phyloP scores from a whole-genome alignment of 805 yeast species.

The Pichia nakasei region DNA sequence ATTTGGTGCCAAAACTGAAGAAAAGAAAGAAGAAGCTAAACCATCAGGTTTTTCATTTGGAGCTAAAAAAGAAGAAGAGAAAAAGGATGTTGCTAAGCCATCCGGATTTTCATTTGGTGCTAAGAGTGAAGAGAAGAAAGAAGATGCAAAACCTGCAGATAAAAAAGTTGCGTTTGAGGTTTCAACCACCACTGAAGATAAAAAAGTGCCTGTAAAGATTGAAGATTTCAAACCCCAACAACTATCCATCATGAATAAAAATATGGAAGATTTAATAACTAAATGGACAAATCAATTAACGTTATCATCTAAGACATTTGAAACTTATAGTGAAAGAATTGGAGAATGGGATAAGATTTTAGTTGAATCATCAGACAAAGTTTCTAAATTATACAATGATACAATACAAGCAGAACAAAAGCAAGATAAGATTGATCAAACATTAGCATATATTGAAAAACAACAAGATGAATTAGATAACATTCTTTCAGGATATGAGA shows the following conservation, averaged over 20 bases:
- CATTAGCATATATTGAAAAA: constrained; percentile 72
- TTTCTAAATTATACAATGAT: constrained; percentile 66
- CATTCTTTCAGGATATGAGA: constrained; percentile 74
- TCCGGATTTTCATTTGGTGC: not conserved
- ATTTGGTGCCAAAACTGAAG: constrained; percentile 2
- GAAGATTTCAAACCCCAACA: constrained; percentile 58
- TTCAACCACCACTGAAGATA: constrained; percentile 1
- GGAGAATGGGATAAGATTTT: constrained; percentile 80
- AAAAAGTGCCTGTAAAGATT: constrained; percentile 29
- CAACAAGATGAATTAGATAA: constrained; percentile 89
- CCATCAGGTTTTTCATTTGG: not conserved
- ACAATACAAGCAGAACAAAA: constrained; percentile 77
- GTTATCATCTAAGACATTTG: constrained; percentile 64
- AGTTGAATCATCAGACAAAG: constrained; percentile 79
- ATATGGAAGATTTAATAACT: constrained; percentile 83
- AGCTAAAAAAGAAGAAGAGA: constrained; percentile 3
- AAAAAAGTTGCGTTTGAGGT: constrained; percentile 7
- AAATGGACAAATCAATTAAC: constrained; percentile 89
- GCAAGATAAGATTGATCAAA: constrained; percentile 81
- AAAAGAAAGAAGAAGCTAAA: constrained; percentile 1
- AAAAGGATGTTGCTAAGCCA: not conserved
- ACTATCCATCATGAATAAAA: constrained; percentile 77
- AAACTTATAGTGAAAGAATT: constrained; percentile 62
- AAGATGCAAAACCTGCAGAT: constrained; percentile 2
- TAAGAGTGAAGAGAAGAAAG: constrained; percentile 2